phyloP scores from a whole-genome alignment of 768 basidiomycete species.

The Mycena polygramma region DNA sequence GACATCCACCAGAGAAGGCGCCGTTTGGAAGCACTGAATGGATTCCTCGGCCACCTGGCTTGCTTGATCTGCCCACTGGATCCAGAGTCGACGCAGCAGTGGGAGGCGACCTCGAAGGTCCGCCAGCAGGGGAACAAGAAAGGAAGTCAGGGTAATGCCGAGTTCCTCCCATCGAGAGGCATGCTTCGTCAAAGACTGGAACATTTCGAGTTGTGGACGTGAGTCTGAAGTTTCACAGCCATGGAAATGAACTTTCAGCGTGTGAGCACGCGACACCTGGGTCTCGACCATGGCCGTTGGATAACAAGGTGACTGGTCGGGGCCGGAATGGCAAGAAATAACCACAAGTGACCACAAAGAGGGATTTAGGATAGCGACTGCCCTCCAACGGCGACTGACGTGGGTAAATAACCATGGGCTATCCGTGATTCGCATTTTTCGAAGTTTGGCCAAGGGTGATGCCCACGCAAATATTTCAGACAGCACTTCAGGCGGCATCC shows the following conservation, averaged over 20 bases:
- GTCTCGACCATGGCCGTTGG: slow-evolving; percentile 9
- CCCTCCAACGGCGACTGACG: too few species aligned
- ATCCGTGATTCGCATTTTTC: too few species aligned
- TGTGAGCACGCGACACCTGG: slow-evolving; percentile 5
- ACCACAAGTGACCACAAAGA: slow-evolving; percentile 12
- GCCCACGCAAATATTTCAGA: too few species aligned
- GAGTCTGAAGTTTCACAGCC: background rate
- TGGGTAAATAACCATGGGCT: too few species aligned
- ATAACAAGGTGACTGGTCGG: background rate
- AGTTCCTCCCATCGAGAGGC: slow-evolving; percentile 7
- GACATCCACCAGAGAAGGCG: slow-evolving; percentile 4
- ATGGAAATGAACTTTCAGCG: slow-evolving; percentile 11
- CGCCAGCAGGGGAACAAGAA: background rate
- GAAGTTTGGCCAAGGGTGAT: too few species aligned
- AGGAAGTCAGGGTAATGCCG: background rate
- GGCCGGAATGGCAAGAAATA: background rate
- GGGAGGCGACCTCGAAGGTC: background rate
- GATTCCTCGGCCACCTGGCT: background rate
- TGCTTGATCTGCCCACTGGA: background rate
- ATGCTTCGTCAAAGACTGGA: background rate
- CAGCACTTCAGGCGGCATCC: too few species aligned
- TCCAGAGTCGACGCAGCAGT: slow-evolving; percentile 1
- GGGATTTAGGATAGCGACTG: too few species aligned
- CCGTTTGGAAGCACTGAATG: slow-evolving; percentile 1
- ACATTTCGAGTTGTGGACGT: background rate